Evolutionary conservation across 116 monocot species (phyloP).

Genomic region (Papilionanthe hybrid): DNA sequence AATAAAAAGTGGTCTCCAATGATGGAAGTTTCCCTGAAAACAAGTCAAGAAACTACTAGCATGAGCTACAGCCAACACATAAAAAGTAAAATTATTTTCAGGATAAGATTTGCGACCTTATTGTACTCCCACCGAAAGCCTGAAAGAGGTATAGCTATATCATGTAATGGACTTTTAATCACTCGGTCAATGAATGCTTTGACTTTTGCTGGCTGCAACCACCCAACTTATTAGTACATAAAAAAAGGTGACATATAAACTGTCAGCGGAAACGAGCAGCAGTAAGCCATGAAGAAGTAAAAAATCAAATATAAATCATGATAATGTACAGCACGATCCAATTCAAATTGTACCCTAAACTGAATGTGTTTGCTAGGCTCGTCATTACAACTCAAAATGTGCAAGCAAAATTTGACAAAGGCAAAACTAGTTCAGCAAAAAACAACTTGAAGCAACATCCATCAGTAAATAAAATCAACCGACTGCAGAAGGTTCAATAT

Average conservation of each 20-base stretch:
- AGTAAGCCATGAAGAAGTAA: neutral
- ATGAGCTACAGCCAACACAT: neutral
- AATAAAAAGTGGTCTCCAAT: slow-evolving; percentile 94
- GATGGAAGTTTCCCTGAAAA: slow-evolving; percentile 93
- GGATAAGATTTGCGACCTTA: slow-evolving; percentile 46
- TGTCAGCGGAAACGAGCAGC: neutral
- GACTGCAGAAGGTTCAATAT: neutral
- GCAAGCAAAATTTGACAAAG: neutral
- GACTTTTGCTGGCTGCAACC: slow-evolving; percentile 73
- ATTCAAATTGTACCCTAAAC: neutral
- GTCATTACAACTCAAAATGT: slow-evolving; percentile 1
- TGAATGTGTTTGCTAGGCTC: neutral
- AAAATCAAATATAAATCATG: neutral
- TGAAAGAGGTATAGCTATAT: slow-evolving; percentile 95
- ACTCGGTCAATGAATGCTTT: slow-evolving; percentile 97
- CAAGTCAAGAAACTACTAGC: slow-evolving; percentile 5
- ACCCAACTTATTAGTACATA: slow-evolving; percentile 10
- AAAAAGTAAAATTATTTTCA: neutral
- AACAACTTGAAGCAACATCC: neutral
- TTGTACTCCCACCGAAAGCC: slow-evolving; percentile 97
- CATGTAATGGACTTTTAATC: slow-evolving; percentile 85
- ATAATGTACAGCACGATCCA: neutral
- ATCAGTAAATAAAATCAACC: neutral
- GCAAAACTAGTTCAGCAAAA: neutral
- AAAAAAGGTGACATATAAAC: neutral